Base-by-base conservation (phyloP, 2,329 filamentous ascomycete species). In the Dothideomycetes sp. region DNA sequence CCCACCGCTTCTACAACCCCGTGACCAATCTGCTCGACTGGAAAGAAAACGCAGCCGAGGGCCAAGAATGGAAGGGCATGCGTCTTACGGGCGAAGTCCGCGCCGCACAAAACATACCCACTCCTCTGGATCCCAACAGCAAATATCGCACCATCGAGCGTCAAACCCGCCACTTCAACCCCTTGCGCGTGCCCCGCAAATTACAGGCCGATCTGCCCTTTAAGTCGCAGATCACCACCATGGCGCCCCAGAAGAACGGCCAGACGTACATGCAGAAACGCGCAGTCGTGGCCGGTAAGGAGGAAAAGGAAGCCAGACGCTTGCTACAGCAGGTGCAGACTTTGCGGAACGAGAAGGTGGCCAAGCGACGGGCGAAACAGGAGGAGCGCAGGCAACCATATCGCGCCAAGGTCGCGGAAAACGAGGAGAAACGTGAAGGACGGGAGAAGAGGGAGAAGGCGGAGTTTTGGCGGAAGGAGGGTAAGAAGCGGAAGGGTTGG, bases 1-100 rank as follows among this genome's bases (percentile, higher is more conserved):
- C 91, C 2, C 87, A 87, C 61, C 81, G 88, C 43, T 98, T 94
- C 74, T 95, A 95, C 70, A 95, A 96, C 62, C 84, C 87, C 1
- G 88, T 93, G 40, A 91, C 86, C 43, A 94, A 98, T 62, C 75
- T 96, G 30, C 73, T 96, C 44, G 85, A 84, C 45, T 57, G 58
- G 12, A 35, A 49, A 2, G 48, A 52, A 18, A 56, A 58, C 32
- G 63, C 62, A 18, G 49, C 50, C 11, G 53, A 53, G 7, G 22
- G 22, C 12, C 7, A 27, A 7, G 22, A 27, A 27, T 96, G 91
- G 91, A 76, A 82, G 54, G 79, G 81, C 40, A 98, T 98, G 91
- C 83, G 91, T 17, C 70, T 95, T 30, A 96, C 91, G 0, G 91
- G 91, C 43, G 78, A 94, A 65, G 83, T 98, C 48, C 85, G 91